These are phyloP conservation scores for Dioscorea alata DNA, from an alignment of 106 monocot genomes.

Conservation along the genomic window DNA sequence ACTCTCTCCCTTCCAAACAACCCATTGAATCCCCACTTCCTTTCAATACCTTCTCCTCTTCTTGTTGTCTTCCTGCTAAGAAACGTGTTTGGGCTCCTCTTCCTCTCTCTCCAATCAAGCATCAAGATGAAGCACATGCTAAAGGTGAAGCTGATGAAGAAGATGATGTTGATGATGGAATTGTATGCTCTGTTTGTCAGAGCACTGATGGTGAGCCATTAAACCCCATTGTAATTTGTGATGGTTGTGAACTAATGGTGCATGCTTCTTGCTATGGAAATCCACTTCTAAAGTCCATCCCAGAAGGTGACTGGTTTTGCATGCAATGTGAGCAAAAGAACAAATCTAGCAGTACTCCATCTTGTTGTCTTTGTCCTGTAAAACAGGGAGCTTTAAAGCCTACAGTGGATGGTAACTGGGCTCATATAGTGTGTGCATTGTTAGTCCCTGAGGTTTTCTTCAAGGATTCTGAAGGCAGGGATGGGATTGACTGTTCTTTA, in stretches of 20 bases:
- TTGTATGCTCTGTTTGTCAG: conserved; percentile 67
- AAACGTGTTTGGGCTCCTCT: conserved; percentile 52
- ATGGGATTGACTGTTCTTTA: conserved; percentile 58
- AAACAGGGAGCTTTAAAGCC: conserved; percentile 66
- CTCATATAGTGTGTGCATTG: conserved; percentile 66
- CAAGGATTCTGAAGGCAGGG: conserved; percentile 57
- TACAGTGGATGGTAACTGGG: conserved; percentile 52
- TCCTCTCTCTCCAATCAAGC: conserved; percentile 11
- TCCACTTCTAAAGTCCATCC: conserved; percentile 49
- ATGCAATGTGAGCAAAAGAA: conserved; percentile 14
- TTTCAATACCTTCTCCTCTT: not conserved
- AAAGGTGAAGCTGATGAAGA: conserved; percentile 10
- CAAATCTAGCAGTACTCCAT: not conserved
- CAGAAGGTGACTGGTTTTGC: conserved; percentile 95
- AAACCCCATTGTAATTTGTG: conserved; percentile 94
- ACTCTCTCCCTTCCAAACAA: conserved; percentile 27
- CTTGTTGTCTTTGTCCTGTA: conserved; percentile 70
- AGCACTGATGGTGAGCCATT: conserved; percentile 74
- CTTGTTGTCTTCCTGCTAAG: conserved; percentile 56
- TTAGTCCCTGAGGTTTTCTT: conserved; percentile 94
- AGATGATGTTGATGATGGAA: conserved; percentile 53
- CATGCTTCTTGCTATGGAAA: conserved; percentile 87
- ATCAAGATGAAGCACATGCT: not conserved
- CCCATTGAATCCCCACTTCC: not conserved
- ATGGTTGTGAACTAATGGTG: conserved; percentile 89